These are phyloP conservation scores for Emericellopsis atlantica DNA, from an alignment of 2,329 filamentous ascomycete genomes.

Conservation along the genomic window DNA sequence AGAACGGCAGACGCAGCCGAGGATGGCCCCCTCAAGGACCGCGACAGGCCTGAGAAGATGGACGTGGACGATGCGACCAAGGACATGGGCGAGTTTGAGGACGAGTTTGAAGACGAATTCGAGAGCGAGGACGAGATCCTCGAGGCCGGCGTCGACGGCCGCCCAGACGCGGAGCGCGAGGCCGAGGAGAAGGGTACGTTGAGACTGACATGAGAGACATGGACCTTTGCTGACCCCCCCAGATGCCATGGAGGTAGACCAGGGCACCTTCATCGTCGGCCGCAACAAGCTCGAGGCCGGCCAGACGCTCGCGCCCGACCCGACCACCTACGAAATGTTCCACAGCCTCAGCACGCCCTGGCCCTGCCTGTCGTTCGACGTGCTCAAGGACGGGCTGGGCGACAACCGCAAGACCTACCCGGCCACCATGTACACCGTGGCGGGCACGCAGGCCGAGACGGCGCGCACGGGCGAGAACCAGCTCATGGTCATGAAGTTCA, in stretches of 20 bases:
- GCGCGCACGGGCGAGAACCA: conserved; percentile 73
- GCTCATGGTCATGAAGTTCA: conserved; percentile 93
- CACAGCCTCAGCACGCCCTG: conserved; percentile 89
- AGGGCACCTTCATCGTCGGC: conserved; percentile 86
- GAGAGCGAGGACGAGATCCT: conserved; percentile 85
- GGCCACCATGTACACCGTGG: conserved; percentile 87
- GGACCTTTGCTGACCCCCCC: too few species aligned
- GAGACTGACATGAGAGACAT: too few species aligned
- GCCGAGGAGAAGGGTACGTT: conserved; percentile 62
- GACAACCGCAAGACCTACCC: conserved; percentile 88
- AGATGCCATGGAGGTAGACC: conserved; percentile 86
- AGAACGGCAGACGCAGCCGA: conserved; percentile 38
- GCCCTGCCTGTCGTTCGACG: conserved; percentile 95
- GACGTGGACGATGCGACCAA: conserved; percentile 47
- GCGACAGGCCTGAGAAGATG: conserved; percentile 49
- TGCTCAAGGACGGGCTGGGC: conserved; percentile 74
- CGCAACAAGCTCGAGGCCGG: conserved; percentile 82
- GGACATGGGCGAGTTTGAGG: conserved; percentile 76
- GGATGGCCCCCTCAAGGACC: conserved; percentile 42
- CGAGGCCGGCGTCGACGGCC: conserved; percentile 85
- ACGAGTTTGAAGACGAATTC: conserved; percentile 87
- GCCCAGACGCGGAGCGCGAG: conserved; percentile 85
- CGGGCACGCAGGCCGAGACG: conserved; percentile 82
- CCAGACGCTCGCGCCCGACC: conserved; percentile 81
- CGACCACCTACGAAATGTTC: conserved; percentile 95